These are phyloP conservation scores for Tylopilus sp. DNA, from an alignment of 1,284 basidiomycete species.

Conservation along the genomic window DNA sequence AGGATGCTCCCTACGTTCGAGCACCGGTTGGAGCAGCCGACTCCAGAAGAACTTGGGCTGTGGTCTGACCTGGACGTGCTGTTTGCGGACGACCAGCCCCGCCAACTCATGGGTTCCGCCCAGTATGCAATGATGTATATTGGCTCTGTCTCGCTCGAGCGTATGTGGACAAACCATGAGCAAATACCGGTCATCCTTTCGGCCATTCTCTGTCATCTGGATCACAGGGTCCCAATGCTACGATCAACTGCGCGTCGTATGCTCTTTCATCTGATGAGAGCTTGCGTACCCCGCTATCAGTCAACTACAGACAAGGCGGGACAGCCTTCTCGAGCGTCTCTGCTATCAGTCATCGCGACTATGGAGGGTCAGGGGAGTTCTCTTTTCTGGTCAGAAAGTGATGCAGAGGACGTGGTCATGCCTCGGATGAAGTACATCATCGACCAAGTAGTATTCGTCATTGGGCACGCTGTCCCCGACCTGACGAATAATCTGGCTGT, in stretches of 20 bases:
- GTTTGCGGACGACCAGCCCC: slow-evolving; percentile 68
- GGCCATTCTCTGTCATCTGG: slow-evolving; percentile 79
- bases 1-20: slow-evolving; percentile 78
- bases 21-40: slow-evolving; percentile 65
- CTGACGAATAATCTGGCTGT: slow-evolving; percentile 79
- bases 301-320: slow-evolving; percentile 54
- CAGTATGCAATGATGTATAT: slow-evolving; percentile 89
- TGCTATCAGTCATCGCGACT: slow-evolving; percentile 50
- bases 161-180: slow-evolving; percentile 69
- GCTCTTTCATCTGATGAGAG: slow-evolving; percentile 77
- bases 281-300: slow-evolving; percentile 73
- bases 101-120: slow-evolving; percentile 68
- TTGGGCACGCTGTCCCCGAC: slow-evolving; percentile 66
- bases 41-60: slow-evolving; percentile 65
- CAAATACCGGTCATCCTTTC: slow-evolving; percentile 79
- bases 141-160: slow-evolving; percentile 77
- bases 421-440: slow-evolving; percentile 71
- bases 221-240: slow-evolving; percentile 70
- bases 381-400: slow-evolving; percentile 75
- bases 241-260: slow-evolving; percentile 69
- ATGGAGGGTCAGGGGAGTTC: slow-evolving; percentile 59
- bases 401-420: slow-evolving; percentile 49
- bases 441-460: slow-evolving; percentile 61
- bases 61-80: slow-evolving; percentile 72
- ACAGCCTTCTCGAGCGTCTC: slow-evolving; percentile 43